Conservation (phyloP, 2,329 filamentous ascomycete species). For the Verticillium isaacii region DNA sequence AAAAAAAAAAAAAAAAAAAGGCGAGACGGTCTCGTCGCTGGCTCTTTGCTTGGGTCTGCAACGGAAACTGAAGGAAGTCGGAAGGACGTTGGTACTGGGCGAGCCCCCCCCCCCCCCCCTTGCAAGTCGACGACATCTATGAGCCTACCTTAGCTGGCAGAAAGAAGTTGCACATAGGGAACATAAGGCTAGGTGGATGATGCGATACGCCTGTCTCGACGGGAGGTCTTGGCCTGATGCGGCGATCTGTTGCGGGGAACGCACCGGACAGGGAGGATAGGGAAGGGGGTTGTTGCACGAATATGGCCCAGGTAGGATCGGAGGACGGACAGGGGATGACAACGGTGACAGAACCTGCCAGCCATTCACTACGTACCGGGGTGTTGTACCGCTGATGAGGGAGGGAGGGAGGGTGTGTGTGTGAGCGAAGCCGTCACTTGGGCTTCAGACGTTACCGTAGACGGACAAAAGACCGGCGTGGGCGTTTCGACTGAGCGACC, state of each 20-base stretch:
- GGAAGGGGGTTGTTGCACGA: no score
- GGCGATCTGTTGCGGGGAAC: background rate
- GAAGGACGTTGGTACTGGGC: background rate
- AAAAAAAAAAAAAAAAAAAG: no score
- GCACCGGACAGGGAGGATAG: no score
- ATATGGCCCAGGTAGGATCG: background rate
- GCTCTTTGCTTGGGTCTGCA: no score
- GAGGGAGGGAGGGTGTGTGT: background rate
- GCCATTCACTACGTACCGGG: background rate
- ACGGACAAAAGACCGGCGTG: background rate
- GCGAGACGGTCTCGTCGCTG: no score
- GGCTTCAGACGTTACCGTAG: background rate
- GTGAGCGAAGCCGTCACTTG: background rate
- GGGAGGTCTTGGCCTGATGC: background rate
- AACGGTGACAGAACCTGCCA: background rate
- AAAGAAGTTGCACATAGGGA: background rate
- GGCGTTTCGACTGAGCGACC: background rate
- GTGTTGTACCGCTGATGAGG: background rate
- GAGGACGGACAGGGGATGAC: conserved; percentile 4
- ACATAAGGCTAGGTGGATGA: background rate
- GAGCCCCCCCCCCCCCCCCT: no score
- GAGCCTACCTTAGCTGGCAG: background rate
- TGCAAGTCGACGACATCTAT: no score
- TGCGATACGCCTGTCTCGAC: background rate
- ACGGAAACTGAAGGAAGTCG: background rate